Percentiles rank a stretch among this genome's conserved stretches.
phyloP scores from a whole-genome alignment of 805 yeast genomes.

The Saturnispora sekii region DNA sequence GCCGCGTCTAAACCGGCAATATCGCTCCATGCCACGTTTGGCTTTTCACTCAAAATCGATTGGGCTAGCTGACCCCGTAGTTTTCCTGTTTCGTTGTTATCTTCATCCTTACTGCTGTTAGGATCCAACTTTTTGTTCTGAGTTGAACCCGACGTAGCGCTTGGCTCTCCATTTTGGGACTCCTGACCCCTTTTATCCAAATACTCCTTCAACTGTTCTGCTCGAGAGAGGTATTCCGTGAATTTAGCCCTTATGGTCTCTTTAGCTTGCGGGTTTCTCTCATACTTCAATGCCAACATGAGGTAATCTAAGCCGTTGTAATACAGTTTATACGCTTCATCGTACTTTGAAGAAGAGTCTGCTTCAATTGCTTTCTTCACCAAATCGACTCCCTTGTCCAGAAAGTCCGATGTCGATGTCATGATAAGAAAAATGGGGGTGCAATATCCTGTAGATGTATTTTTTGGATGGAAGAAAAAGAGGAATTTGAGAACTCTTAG shows the following conservation, averaged over 20 bases:
- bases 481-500: too few species aligned
- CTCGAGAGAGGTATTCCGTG: conserved; percentile 84
- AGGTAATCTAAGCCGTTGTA: conserved; percentile 90
- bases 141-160: conserved; percentile 48
- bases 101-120: conserved; percentile 34
- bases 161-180: conserved; percentile 39
- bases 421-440: conserved; percentile 7
- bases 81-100: conserved; percentile 77
- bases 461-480: too few species aligned
- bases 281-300: conserved; percentile 92
- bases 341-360: conserved; percentile 80
- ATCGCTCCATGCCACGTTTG: conserved; percentile 90
- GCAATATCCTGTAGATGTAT: too few species aligned
- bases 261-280: conserved; percentile 81
- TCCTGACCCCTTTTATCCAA: conserved; percentile 51
- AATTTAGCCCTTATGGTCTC: conserved; percentile 82
- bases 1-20: conserved; percentile 94
- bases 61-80: conserved; percentile 85
- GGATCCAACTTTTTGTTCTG: conserved; percentile 39
- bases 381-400: conserved; percentile 88
- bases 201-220: conserved; percentile 88
- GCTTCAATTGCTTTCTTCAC: conserved; percentile 94
- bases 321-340: conserved; percentile 88
- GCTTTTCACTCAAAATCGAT: conserved; percentile 84
- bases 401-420: conserved; percentile 48